phyloP scores from a whole-genome alignment of 768 basidiomycete genomes.

The Arthromyces matolae region DNA sequence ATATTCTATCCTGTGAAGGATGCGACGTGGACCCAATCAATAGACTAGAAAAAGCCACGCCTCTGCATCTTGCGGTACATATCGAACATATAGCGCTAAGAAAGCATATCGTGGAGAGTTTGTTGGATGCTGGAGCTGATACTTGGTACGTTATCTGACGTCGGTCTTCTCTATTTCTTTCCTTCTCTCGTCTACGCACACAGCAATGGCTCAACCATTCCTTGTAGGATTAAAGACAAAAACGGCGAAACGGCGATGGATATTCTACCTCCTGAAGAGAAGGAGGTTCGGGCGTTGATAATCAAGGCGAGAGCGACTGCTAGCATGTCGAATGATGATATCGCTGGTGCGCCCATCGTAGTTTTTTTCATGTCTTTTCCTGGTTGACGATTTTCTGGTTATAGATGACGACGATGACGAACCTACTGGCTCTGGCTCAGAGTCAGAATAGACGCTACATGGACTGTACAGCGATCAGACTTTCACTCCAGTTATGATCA shows the following conservation, averaged over 20 bases:
- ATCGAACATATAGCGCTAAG: constrained; percentile 54
- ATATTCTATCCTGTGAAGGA: constrained; percentile 66
- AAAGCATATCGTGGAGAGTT: constrained; percentile 49
- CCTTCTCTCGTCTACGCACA: neutral
- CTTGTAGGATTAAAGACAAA: constrained; percentile 66
- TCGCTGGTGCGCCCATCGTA: constrained; percentile 69
- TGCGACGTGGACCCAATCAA: constrained; percentile 84
- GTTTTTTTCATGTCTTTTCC: constrained; percentile 10
- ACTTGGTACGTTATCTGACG: constrained; percentile 43
- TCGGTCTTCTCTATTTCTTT: neutral
- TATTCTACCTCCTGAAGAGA: constrained; percentile 50
- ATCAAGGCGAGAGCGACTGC: constrained; percentile 50
- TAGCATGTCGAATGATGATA: constrained; percentile 53
- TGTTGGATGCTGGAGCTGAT: constrained; percentile 81
- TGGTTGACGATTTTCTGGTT: neutral
- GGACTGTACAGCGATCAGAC: neutral
- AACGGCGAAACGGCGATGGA: constrained; percentile 55
- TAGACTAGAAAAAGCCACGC: constrained; percentile 64
- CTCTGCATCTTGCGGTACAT: constrained; percentile 69
- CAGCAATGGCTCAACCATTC: too few species aligned
- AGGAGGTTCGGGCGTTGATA: constrained; percentile 47
- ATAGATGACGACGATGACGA: constrained; percentile 25
- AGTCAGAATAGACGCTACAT: constrained; percentile 30
- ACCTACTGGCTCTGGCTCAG: constrained; percentile 28
- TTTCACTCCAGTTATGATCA: too few species aligned